Evolutionary conservation across 2,329 filamentous ascomycete genomes (phyloP).

Genomic region (Didymella lethalis): DNA sequence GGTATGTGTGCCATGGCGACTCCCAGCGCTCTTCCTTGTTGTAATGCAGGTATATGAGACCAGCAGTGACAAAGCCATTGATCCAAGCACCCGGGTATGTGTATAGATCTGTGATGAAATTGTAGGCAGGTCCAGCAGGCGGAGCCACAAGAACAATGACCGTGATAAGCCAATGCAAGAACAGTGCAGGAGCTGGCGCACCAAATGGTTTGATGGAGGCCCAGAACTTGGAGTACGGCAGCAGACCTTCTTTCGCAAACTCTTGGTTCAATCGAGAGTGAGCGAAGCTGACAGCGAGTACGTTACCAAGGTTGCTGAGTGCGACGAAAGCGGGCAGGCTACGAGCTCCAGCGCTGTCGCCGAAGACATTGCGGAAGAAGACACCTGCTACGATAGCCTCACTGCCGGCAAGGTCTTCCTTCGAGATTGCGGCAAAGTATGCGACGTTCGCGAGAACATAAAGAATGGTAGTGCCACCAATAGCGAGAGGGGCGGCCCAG

Average conservation of each 20-base stretch:
- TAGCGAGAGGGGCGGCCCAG: conserved; percentile 65
- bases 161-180: conserved; percentile 72
- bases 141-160: conserved; percentile 71
- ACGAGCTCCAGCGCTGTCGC: conserved; percentile 59
- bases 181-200: conserved; percentile 61
- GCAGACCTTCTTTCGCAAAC: conserved; percentile 72
- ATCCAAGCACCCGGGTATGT: conserved; percentile 50
- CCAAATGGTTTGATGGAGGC: conserved; percentile 73
- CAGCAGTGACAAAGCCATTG: conserved; percentile 48
- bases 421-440: conserved; percentile 70
- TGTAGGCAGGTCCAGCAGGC: conserved; percentile 72
- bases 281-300: conserved; percentile 67
- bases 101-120: conserved; percentile 67
- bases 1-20: conserved; percentile 51
- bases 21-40: conserved; percentile 45
- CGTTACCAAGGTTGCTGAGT: conserved; percentile 68
- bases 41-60: conserved; percentile 49
- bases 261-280: conserved; percentile 69
- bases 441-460: conserved; percentile 71
- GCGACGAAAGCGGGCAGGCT: conserved; percentile 63
- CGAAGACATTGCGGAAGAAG: conserved; percentile 70
- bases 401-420: conserved; percentile 64
- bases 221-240: conserved; percentile 72
- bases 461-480: conserved; percentile 66
- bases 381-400: conserved; percentile 67